Percentiles rank a stretch among this genome's conserved stretches.
phyloP scores from a whole-genome alignment of 441 rosid species.

The Sinapis alba region DNA sequence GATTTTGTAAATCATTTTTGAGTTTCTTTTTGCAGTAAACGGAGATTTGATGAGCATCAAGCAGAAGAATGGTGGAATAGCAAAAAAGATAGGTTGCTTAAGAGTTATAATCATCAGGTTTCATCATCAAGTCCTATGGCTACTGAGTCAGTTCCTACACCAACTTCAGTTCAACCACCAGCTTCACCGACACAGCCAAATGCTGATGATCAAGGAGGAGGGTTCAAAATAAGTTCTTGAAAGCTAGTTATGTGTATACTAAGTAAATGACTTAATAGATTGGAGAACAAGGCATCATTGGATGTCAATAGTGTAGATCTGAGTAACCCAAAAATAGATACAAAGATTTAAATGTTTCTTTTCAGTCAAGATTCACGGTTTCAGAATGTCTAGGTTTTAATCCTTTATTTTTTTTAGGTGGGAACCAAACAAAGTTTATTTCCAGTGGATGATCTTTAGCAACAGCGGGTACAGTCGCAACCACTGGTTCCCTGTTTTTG shows the following conservation, averaged over 20 bases:
- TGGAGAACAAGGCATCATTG: slow-evolving; percentile 9
- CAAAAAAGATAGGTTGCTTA: slow-evolving; percentile 72
- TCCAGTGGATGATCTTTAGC: background rate
- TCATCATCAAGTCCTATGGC: slow-evolving; percentile 38
- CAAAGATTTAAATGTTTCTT: background rate
- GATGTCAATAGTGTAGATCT: slow-evolving; percentile 1
- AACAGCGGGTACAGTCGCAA: background rate
- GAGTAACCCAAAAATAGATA: background rate
- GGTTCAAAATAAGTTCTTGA: slow-evolving; percentile 25
- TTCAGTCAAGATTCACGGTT: background rate
- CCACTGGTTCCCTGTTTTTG: background rate
- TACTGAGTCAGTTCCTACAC: slow-evolving; percentile 26
- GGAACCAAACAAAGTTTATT: background rate
- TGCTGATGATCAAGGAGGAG: slow-evolving; percentile 18
- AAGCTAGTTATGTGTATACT: slow-evolving; percentile 29
- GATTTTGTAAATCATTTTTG: background rate
- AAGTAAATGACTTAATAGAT: slow-evolving; percentile 5
- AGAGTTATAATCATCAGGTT: slow-evolving; percentile 51
- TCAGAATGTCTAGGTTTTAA: background rate
- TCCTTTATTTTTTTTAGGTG: background rate
- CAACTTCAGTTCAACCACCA: background rate
- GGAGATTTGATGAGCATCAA: slow-evolving; percentile 69
- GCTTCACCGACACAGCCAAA: slow-evolving; percentile 23
- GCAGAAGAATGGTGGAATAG: slow-evolving; percentile 87
- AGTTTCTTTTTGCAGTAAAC: slow-evolving; percentile 57